Conservation (phyloP, 805 yeast genomes). For the Pichia rugopelliculosa region DNA sequence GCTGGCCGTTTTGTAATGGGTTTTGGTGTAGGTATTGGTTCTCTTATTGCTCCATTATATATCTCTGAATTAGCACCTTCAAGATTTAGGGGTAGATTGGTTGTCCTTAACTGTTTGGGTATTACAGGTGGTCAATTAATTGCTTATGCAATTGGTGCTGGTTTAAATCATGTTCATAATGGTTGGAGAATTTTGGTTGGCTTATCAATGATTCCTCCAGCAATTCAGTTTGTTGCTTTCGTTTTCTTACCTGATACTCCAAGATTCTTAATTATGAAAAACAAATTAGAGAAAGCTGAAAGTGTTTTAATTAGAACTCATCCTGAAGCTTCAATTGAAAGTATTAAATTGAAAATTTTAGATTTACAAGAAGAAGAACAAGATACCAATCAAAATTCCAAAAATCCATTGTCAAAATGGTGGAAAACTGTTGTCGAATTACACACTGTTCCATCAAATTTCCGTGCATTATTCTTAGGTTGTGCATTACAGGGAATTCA, state of each 20-base stretch:
- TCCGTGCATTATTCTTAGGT: slow-evolving; percentile 82
- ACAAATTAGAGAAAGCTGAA: slow-evolving; percentile 57
- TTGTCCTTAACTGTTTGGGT: slow-evolving; percentile 80
- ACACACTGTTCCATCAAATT: slow-evolving; percentile 67
- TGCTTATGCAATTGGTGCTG: slow-evolving; percentile 93
- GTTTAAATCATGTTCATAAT: slow-evolving; percentile 58
- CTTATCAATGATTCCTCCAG: slow-evolving; percentile 81
- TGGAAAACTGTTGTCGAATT: slow-evolving; percentile 56
- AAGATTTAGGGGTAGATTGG: slow-evolving; percentile 82
- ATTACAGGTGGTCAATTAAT: slow-evolving; percentile 93
- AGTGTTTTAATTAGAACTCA: slow-evolving; percentile 59
- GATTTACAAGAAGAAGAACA: slow-evolving; percentile 50
- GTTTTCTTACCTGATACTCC: slow-evolving; percentile 94
- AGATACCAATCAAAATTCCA: slow-evolving; percentile 32
- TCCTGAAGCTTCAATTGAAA: slow-evolving; percentile 51
- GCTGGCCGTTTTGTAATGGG: slow-evolving; percentile 91
- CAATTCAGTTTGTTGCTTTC: slow-evolving; percentile 66
- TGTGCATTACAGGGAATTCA: slow-evolving; percentile 95
- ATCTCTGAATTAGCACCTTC: slow-evolving; percentile 91
- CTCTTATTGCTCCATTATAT: slow-evolving; percentile 89
- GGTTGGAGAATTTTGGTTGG: slow-evolving; percentile 97
- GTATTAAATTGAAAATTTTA: slow-evolving; percentile 57
- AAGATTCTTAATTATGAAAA: slow-evolving; percentile 72
- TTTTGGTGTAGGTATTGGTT: slow-evolving; percentile 93
- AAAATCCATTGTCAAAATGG: slow-evolving; percentile 34